Conservation (phyloP, 2,329 filamentous ascomycete genomes). For the Botrytis paeoniae region DNA sequence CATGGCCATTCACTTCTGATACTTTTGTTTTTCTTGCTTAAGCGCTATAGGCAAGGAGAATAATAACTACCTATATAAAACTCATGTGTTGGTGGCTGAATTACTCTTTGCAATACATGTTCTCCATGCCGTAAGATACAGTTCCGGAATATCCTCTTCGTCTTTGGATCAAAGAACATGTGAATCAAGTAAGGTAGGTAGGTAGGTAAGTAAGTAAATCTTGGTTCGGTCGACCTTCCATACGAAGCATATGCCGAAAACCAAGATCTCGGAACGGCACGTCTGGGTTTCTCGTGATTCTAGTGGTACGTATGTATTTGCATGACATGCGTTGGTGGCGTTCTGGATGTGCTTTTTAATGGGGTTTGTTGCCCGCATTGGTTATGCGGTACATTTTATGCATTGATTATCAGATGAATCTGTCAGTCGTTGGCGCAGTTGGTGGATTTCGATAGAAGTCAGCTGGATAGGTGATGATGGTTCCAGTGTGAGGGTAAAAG, state of each 20-base stretch:
- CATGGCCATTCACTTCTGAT: background rate
- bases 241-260: slow-evolving; percentile 16
- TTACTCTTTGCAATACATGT: background rate
- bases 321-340: slow-evolving; percentile 14
- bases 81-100: background rate
- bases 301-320: slow-evolving; percentile 1
- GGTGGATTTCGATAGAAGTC: background rate
- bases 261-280: slow-evolving; percentile 18
- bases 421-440: background rate
- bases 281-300: slow-evolving; percentile 2
- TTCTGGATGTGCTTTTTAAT: background rate
- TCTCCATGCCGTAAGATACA: background rate
- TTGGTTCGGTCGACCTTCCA: background rate
- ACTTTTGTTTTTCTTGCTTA: background rate
- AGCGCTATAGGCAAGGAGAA: background rate
- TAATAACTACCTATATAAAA: background rate
- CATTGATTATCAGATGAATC: slow-evolving; percentile 2
- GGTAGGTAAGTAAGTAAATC: background rate
- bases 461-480: background rate
- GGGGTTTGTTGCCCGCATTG: background rate
- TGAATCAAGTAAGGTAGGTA: background rate
- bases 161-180: background rate
- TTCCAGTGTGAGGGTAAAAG: no score
- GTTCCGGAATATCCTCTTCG: background rate
- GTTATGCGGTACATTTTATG: background rate